Percentiles rank a stretch among this genome's conserved stretches.
Evolutionary conservation across 108 stramenopile species (phyloP).

Genomic region (Skeletonema grethae): DNA sequence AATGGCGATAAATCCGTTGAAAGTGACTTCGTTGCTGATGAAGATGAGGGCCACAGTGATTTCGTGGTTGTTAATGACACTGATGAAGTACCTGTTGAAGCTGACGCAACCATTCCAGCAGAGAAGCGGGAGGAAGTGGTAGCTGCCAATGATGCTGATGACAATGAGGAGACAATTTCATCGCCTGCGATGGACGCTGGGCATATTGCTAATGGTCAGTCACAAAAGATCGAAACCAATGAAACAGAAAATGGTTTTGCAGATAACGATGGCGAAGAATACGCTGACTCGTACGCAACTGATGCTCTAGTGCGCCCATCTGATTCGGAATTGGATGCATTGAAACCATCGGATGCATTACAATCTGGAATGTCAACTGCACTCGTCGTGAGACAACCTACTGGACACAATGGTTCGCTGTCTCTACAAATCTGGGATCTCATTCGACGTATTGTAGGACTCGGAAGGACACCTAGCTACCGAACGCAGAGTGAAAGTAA

Average conservation of each 20-base stretch:
- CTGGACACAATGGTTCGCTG: slow-evolving; percentile 5
- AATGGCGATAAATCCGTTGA: not conserved
- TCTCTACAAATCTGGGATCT: slow-evolving; percentile 49
- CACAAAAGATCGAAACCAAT: not conserved
- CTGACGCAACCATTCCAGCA: not conserved
- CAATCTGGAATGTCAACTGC: slow-evolving; percentile 44
- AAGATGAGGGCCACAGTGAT: not conserved
- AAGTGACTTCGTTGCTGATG: not conserved
- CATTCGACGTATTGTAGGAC: slow-evolving; percentile 37
- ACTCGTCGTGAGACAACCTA: slow-evolving; percentile 33
- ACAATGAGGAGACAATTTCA: not conserved
- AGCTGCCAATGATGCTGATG: not conserved
- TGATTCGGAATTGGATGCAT: not conserved
- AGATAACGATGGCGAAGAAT: not conserved
- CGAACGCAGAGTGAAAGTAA: slow-evolving; percentile 13
- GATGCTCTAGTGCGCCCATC: not conserved
- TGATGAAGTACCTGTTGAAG: not conserved
- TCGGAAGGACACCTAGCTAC: slow-evolving; percentile 22
- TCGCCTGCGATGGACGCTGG: not conserved
- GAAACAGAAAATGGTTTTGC: not conserved
- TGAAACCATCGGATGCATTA: slow-evolving; percentile 31
- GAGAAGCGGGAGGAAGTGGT: not conserved
- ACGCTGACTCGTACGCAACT: not conserved
- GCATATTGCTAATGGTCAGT: not conserved
- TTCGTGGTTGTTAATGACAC: not conserved